Evolutionary conservation across 257 asterid genomes (phyloP), one percentile per base, ranked within the genome.

Genomic region (Echites panduratus): DNA sequence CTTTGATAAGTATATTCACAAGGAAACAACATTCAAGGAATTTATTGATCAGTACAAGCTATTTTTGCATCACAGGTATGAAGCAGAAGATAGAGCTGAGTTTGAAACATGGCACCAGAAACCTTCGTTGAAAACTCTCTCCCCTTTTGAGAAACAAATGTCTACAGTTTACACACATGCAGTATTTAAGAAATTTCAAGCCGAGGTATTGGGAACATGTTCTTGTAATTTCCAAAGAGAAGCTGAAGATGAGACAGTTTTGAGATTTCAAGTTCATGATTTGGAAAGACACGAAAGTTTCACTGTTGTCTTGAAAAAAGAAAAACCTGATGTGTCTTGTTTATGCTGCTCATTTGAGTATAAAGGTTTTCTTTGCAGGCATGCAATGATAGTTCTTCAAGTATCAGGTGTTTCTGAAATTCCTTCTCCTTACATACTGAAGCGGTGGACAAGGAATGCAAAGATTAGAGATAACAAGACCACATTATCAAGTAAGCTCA

Each of bases 131-230:
- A 62, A 75, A 65, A 77, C 86, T 68, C 70, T 48, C 35, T 81
- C 84, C 44, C 81, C 89, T 58, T 79, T 84, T 41, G 91, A 87
- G 85, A 79, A 77, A 72, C 86, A 87, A 73, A 81, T 84, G 87
- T 78, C 82, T 66, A 48, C 56, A 50, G 74, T 86, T 54, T 86
- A 86, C 67, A 82, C 91, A 9, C 70, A 67, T 70, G 66, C 81
- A 9, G 27, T 76, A 32, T 87, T 75, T 73, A 57, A 56, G 72
- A 77, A 76, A 69, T 87, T 87, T 76, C 91, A 84, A 72, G 76
- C 73, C 50, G 91, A 87, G 75, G 83, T 82, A 64, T 73, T 68
- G 24, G 89, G 86, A 44, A 57, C 72, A 19, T 71, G 56, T 58
- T 44, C 77, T 59, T 87, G 89, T 68, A 71, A 67, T 56, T 71